Conservation (phyloP, 2,329 filamentous ascomycete genomes). For the Fusarium verrucosum region DNA sequence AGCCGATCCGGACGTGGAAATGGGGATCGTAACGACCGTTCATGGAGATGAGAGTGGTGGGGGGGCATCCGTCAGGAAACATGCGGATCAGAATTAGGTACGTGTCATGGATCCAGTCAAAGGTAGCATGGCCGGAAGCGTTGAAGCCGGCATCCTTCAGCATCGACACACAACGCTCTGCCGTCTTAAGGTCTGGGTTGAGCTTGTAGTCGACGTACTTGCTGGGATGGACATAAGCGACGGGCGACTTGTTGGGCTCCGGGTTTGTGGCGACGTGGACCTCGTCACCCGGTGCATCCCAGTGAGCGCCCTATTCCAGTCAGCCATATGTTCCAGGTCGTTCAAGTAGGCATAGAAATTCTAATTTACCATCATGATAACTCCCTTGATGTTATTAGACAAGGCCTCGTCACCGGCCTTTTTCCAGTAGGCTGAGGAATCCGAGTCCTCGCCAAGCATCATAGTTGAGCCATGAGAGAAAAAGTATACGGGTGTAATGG, state of each 20-base stretch:
- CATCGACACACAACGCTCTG: conserved; percentile 59
- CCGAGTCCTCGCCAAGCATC: conserved; percentile 40
- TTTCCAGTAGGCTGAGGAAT: conserved; percentile 37
- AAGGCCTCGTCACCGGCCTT: conserved; percentile 37
- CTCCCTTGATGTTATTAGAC: conserved; percentile 31
- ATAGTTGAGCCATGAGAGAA: conserved; percentile 42
- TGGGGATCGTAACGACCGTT: conserved; percentile 40
- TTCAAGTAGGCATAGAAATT: rapidly evolving
- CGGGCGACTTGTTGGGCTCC: conserved; percentile 67
- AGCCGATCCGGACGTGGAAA: conserved; percentile 38
- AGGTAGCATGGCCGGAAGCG: conserved; percentile 60
- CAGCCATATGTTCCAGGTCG: no score
- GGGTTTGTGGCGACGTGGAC: conserved; percentile 71
- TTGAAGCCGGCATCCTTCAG: conserved; percentile 63
- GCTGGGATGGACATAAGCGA: conserved; percentile 72
- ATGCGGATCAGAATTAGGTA: conserved; percentile 75
- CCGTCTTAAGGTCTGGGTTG: conserved; percentile 65
- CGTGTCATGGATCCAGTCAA: conserved; percentile 79
- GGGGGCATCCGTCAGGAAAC: conserved; percentile 72
- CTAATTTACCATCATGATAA: conserved; percentile 34
- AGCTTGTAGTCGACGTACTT: conserved; percentile 70
- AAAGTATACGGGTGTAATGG: conserved; percentile 39
- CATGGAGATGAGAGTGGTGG: conserved; percentile 59
- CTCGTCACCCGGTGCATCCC: conserved; percentile 65
- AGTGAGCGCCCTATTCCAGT: conserved; percentile 67